Conservation (phyloP, 192 early-diverging fungal genomes). For the Coemansia sp. region DNA sequence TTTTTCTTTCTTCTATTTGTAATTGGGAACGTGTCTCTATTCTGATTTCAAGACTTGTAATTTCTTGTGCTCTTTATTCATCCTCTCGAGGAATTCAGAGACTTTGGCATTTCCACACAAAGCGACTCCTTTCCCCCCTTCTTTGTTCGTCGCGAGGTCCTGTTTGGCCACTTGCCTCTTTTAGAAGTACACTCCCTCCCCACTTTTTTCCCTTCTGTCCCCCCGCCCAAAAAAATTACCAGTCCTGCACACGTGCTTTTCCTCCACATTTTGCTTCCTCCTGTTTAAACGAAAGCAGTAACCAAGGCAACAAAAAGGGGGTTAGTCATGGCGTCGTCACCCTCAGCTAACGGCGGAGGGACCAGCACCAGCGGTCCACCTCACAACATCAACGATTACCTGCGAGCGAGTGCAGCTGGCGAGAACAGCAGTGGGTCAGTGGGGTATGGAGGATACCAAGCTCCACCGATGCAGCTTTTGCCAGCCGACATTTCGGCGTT, state of each 20-base stretch:
- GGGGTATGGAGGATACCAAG: neutral
- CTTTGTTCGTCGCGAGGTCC: slow-evolving; percentile 8
- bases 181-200: neutral
- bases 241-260: too few relatives aligned
- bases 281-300: too few relatives aligned
- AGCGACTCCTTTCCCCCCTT: neutral
- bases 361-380: too few relatives aligned
- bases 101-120: neutral
- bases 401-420: neutral
- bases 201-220: too few relatives aligned
- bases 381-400: slow-evolving; percentile 1
- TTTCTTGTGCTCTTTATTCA: neutral
- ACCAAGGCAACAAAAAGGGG: too few relatives aligned
- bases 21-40: too few relatives aligned
- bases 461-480: neutral
- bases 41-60: too few relatives aligned
- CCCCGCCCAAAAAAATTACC: too few relatives aligned
- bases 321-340: neutral
- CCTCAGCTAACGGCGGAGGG: neutral
- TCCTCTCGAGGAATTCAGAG: neutral
- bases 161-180: neutral
- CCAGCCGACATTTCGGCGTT: slow-evolving; percentile 27
- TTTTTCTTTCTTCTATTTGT: too few relatives aligned
- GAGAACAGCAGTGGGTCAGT: neutral
- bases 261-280: too few relatives aligned